Evolutionary conservation across 257 asterid species (phyloP), one percentile per base, ranked within the genome.

Genomic region (Jaltomata sinuosa): DNA sequence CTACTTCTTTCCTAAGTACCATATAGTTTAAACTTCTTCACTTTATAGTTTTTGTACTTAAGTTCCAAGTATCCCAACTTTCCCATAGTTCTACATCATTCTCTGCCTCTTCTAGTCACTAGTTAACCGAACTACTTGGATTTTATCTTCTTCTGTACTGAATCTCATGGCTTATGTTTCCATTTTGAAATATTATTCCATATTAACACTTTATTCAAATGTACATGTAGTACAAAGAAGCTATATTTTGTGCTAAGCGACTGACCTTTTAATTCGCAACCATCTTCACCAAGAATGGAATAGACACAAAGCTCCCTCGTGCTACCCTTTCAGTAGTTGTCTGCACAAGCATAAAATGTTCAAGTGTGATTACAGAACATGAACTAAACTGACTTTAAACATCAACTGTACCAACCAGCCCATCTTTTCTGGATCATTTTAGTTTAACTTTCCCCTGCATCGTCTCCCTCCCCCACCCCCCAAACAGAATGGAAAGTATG

Each of bases 1-100:
- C 94, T 61, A 27, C 86, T 79, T 92, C 92, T 9, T 89, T 91
- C 50, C 78, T 88, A 1, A 90, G 90, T 83, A 9, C 90, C 32
- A 9, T 69, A 5, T 87, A 89, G 72, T 45, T 78, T 25, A 92
- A 92, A 0, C 7, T 22, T 25, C 11, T 21, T 55, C 4, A 22
- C 34, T 59, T 22, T 59, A 22, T 59, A 3, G 16, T 25, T 59
- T 8, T 25, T 59, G 67, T 53, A 53, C 22, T 53, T 53, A 5
- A n/a, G n/a, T 4, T 53, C 59, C 25, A 53, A 53, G 53, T 49
- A 49, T 49, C 53, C 53, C 6, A 55, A 55, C 14, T 55, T 55
- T 2, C 10, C 29, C 14, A 55, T 55, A 55, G 11, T 61, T 25
- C 31, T 61, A 25, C 34, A 61, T 61, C 68, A 11, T 61, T 61